Base-by-base conservation (phyloP, 2,329 filamentous ascomycete genomes). In the Annulohypoxylon truncatum region DNA sequence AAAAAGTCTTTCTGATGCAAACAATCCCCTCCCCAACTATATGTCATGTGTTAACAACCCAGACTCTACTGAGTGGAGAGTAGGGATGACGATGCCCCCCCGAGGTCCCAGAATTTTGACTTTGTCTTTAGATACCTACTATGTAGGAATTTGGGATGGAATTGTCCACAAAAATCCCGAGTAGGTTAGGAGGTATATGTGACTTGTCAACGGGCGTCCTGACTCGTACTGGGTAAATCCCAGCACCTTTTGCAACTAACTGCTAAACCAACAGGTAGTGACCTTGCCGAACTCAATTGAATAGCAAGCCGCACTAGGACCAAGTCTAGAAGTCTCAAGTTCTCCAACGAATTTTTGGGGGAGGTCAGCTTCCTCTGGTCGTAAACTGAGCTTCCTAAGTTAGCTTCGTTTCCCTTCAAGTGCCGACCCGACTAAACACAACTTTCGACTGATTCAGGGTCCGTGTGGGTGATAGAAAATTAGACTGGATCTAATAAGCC, bases 281-380 rank as follows among this genome's bases (percentile, higher is more conserved):
- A 77, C 80, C 79, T 77, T 79, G 79, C 72, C 61, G 73, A 74
- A 77, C 75, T 76, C 77, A 72, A 76, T 77, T 72, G 75, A 74
- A 75, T 71, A 75, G 73, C 76, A 80, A 79, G 77, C 79, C 77
- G 76, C 78, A 79, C 78, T 78, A 80, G 77, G 79, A 77, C 69
- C 40, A 61, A 66, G 68, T 55, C 61, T 59, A 58, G 62, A 70
- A 42, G 61, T 38, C 38, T 62, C 54, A 42, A 71, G 56, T 61
- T 72, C 33, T 84, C 82, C 89, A 89, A 91, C 31, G 82, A 84
- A 31, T 28, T 52, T 89, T 87, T 67, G 15, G 52, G 44, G 44
- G 54, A 52, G 38, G 42, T 40, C 44, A 68, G 64, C 66, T 70
- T 68, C 63, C 66, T 51, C 61, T 66, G 55, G 63, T 46, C 47